These are phyloP conservation scores for Erythrophleum fordii DNA, from an alignment of 306 rosid species.

Conservation along the genomic window DNA sequence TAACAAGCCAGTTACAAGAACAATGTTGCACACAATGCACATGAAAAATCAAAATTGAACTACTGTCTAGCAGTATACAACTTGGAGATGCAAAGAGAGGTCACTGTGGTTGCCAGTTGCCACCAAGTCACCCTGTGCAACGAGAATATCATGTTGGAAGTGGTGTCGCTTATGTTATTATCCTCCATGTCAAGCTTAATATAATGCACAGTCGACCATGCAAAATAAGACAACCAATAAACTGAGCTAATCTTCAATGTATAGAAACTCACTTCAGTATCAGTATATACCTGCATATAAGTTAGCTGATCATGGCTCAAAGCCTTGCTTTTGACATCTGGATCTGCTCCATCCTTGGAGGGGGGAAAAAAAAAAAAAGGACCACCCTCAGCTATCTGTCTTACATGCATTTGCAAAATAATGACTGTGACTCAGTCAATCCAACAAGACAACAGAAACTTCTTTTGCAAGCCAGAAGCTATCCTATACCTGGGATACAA, in stretches of 20 bases:
- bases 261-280: conserved; percentile 23
- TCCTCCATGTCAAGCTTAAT: background rate
- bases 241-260: conserved; percentile 21
- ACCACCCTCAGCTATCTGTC: conserved; percentile 28
- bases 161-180: background rate
- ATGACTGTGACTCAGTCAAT: conserved; percentile 13
- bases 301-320: conserved; percentile 78
- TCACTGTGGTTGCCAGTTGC: background rate
- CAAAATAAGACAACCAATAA: conserved; percentile 17
- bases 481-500: conserved; percentile 88
- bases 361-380: background rate
- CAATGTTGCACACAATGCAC: background rate
- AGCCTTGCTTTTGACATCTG: conserved; percentile 76
- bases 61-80: too few relatives aligned
- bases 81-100: background rate
- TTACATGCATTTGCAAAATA: conserved; percentile 37
- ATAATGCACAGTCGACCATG: conserved; percentile 33
- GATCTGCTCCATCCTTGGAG: conserved; percentile 80
- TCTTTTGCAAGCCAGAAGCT: conserved; percentile 30
- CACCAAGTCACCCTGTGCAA: conserved; percentile 4
- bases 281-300: conserved; percentile 78
- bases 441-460: conserved; percentile 33
- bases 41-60: background rate
- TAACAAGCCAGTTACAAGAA: background rate
- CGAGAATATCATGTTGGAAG: background rate